Conservation (phyloP, 208 protist genomes). For the Leishmania tropica region DNA sequence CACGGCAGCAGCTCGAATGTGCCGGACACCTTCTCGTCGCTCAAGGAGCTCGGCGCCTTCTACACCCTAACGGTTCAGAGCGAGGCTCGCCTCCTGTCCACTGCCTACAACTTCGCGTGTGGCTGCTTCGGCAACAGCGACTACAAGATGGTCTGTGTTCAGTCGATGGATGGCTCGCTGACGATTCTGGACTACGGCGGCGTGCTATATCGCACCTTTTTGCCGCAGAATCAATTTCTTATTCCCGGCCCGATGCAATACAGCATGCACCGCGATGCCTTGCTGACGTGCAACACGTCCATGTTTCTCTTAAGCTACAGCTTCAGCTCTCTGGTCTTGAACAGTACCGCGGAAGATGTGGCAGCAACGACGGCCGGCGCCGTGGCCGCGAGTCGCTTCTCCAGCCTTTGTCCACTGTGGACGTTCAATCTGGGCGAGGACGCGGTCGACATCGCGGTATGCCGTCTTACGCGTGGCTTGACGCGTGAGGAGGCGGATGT, state of each 20-base stretch:
- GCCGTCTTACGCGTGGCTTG: slow-evolving; percentile 50
- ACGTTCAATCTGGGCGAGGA: slow-evolving; percentile 89
- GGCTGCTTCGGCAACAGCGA: slow-evolving; percentile 76
- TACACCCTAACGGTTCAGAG: slow-evolving; percentile 61
- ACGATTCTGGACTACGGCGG: slow-evolving; percentile 88
- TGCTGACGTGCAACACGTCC: slow-evolving; percentile 82
- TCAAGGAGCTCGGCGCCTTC: slow-evolving; percentile 26
- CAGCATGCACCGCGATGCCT: slow-evolving; percentile 46
- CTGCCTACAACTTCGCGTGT: slow-evolving; percentile 80
- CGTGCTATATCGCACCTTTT: slow-evolving; percentile 68
- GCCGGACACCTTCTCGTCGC: slow-evolving; percentile 5
- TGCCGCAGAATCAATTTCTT: slow-evolving; percentile 80
- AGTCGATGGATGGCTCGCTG: slow-evolving; percentile 91
- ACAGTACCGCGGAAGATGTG: slow-evolving; percentile 22
- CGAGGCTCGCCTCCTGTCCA: slow-evolving; percentile 58
- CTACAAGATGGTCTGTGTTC: slow-evolving; percentile 89
- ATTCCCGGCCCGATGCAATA: slow-evolving; percentile 79
- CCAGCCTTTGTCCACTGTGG: slow-evolving; percentile 50
- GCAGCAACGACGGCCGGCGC: not conserved
- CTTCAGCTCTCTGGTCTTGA: slow-evolving; percentile 62
- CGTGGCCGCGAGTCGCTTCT: slow-evolving; percentile 1
- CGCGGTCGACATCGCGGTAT: slow-evolving; percentile 74
- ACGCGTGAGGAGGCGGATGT: slow-evolving; percentile 61
- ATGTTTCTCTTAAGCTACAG: slow-evolving; percentile 86
- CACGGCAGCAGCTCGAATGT: not conserved